Conservation (phyloP, 2,329 filamentous ascomycete species). For the Colletotrichum cereale region DNA sequence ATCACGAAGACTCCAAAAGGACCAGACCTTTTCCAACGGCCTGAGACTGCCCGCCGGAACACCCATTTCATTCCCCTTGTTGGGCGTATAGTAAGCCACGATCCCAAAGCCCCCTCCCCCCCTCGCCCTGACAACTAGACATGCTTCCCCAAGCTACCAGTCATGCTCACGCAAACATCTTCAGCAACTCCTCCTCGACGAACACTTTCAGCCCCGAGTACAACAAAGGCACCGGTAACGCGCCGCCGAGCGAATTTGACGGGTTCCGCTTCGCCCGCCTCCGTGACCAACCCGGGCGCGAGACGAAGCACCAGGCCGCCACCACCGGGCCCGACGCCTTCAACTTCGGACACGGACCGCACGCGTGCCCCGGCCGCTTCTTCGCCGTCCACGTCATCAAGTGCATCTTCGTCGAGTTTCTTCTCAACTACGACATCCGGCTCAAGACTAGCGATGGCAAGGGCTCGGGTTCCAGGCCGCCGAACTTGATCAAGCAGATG, state of each 20-base stretch:
- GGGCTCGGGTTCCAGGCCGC: slow-evolving; percentile 2
- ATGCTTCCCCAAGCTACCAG: too few species aligned
- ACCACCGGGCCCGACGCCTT: slow-evolving; percentile 54
- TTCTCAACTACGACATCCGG: slow-evolving; percentile 38
- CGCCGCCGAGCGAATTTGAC: slow-evolving; percentile 43
- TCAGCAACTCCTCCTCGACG: slow-evolving; percentile 32
- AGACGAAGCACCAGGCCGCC: slow-evolving; percentile 47
- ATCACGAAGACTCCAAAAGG: slow-evolving; percentile 53
- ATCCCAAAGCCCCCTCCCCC: background rate
- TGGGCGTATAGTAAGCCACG: slow-evolving; percentile 40
- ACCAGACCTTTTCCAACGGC: slow-evolving; percentile 52
- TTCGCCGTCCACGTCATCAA: slow-evolving; percentile 42
- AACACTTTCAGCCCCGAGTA: slow-evolving; percentile 40
- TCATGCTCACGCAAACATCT: background rate
- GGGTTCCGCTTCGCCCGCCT: slow-evolving; percentile 44
- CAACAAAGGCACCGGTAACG: slow-evolving; percentile 38
- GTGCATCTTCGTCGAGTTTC: slow-evolving; percentile 36
- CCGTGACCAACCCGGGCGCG: slow-evolving; percentile 38
- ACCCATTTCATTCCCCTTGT: slow-evolving; percentile 44
- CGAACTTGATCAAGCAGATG: slow-evolving; percentile 12
- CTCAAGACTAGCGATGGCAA: background rate
- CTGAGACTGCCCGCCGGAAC: slow-evolving; percentile 47
- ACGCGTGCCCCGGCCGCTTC: slow-evolving; percentile 40
- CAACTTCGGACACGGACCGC: slow-evolving; percentile 51
- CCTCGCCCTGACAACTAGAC: too few species aligned